phyloP scores from a whole-genome alignment of 2,329 filamentous ascomycete genomes.

The Byssoonygena ceratinophila region DNA sequence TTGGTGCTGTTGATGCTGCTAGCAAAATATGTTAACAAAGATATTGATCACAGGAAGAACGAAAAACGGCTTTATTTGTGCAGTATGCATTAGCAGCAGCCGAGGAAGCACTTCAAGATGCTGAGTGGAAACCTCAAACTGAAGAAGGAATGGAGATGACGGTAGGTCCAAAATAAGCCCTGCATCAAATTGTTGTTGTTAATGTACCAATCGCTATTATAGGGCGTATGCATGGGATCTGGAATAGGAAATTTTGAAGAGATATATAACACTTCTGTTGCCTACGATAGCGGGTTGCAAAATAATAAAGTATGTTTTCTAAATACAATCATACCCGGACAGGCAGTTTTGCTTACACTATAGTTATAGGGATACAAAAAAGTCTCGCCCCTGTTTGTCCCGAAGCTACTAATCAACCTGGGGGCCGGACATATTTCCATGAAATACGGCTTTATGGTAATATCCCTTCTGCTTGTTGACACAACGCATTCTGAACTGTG shows the following conservation, averaged over 20 bases:
- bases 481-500: background rate
- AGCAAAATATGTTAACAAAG: background rate
- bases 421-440: constrained; percentile 93
- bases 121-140: constrained; percentile 57
- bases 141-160: constrained; percentile 61
- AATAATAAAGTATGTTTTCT: constrained; percentile 53
- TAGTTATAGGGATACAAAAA: constrained; percentile 68
- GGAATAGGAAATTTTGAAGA: constrained; percentile 92
- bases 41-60: constrained; percentile 42
- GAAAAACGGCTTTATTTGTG: constrained; percentile 81
- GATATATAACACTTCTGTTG: constrained; percentile 71
- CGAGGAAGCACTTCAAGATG: constrained; percentile 74
- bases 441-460: constrained; percentile 65
- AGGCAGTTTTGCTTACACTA: constrained; percentile 12
- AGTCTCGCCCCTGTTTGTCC: constrained; percentile 87
- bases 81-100: constrained; percentile 84
- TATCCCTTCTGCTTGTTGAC: background rate
- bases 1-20: background rate
- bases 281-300: constrained; percentile 61
- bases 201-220: background rate
- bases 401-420: constrained; percentile 85
- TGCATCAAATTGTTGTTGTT: background rate
- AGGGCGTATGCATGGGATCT: constrained; percentile 85
- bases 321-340: too few species aligned
- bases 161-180: constrained; percentile 27